phyloP scores from a whole-genome alignment of 257 asterid species.

The Solanum dulcamara region DNA sequence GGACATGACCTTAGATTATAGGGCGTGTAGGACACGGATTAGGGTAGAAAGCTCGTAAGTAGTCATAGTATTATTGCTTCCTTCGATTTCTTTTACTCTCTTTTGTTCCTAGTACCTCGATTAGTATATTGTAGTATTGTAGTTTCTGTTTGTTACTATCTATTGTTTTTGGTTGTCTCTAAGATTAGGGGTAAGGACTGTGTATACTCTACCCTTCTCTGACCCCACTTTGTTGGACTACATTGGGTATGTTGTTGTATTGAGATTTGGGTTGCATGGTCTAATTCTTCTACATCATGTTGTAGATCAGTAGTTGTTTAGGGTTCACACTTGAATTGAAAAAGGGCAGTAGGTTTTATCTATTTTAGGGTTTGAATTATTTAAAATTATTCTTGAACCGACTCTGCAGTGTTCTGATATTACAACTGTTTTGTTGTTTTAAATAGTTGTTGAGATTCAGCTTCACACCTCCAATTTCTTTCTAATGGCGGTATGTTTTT shows the following conservation, averaged over 20 bases:
- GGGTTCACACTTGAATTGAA: neutral
- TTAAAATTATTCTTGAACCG: neutral
- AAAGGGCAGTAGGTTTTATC: neutral
- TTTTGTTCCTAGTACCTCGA: neutral
- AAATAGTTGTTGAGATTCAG: neutral
- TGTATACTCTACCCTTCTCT: neutral
- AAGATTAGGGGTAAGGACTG: neutral
- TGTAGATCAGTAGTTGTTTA: neutral
- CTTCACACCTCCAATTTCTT: neutral
- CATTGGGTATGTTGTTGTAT: neutral
- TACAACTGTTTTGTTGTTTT: neutral
- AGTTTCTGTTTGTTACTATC: neutral
- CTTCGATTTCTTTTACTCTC: neutral
- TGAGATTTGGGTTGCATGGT: neutral
- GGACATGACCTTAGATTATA: too few relatives aligned
- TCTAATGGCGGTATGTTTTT: neutral
- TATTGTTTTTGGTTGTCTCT: neutral
- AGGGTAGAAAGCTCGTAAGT: too few relatives aligned
- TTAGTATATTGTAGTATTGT: neutral
- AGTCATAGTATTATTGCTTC: neutral
- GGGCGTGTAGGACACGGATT: too few relatives aligned
- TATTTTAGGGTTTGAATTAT: neutral
- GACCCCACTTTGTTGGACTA: neutral
- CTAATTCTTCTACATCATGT: neutral
- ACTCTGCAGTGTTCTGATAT: neutral